Conservation (phyloP, 2,329 filamentous ascomycete genomes). For the Sclerotinia sclerotiorum region DNA sequence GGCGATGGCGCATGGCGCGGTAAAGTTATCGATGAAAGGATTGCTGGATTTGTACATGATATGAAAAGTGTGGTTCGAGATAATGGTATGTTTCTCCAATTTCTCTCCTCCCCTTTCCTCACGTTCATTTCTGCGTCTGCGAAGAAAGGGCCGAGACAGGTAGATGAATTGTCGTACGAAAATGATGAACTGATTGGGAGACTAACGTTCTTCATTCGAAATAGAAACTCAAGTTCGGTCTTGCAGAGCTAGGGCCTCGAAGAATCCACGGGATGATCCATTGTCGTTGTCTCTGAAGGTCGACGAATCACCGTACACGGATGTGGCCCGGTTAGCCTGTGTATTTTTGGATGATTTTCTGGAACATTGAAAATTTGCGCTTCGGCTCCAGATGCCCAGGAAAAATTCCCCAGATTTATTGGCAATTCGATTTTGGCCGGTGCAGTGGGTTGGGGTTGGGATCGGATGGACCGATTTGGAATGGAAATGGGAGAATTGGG, state of each 20-base stretch:
- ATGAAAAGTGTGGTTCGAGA: constrained; percentile 32
- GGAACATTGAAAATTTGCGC: constrained; percentile 29
- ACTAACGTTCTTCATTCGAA: constrained; percentile 25
- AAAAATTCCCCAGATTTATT: constrained; percentile 10
- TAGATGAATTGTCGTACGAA: background rate
- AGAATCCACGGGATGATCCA: constrained; percentile 10
- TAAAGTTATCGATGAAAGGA: constrained; percentile 29
- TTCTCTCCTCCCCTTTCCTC: background rate
- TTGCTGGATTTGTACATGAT: constrained; percentile 33
- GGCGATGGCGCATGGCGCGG: constrained; percentile 35
- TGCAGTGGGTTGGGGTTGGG: constrained; percentile 9
- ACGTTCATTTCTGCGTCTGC: background rate
- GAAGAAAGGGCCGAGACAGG: background rate
- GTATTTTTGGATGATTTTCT: constrained; percentile 40
- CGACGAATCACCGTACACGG: constrained; percentile 32
- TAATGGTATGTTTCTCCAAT: constrained; percentile 32
- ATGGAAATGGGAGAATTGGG: background rate
- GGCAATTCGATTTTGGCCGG: constrained; percentile 10
- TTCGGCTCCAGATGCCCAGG: constrained; percentile 4
- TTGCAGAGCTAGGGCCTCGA: constrained; percentile 26
- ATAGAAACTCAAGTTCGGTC: constrained; percentile 34
- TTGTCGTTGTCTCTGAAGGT: constrained; percentile 14
- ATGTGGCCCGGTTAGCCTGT: constrained; percentile 36
- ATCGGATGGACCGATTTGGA: constrained; percentile 10
- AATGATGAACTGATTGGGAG: constrained; percentile 4